Percentiles rank a stretch among this genome's conserved stretches.
Conservation (phyloP, 345 rosid genomes). For the Citrus australasica region DNA sequence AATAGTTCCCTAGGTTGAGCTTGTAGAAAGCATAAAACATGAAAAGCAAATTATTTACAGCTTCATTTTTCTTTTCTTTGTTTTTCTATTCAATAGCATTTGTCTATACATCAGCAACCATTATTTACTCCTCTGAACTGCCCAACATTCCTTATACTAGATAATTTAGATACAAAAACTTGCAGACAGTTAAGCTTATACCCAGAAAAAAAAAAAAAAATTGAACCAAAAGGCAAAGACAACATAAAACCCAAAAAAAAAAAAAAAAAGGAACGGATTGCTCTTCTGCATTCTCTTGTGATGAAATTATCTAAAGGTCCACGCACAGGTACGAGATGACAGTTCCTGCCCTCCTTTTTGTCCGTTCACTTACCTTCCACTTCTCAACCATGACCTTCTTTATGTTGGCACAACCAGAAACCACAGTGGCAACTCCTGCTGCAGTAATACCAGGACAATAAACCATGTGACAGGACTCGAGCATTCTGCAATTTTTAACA, state of each 20-base stretch:
- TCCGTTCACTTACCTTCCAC: constrained; percentile 83
- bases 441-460: constrained; percentile 75
- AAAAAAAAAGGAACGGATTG: not conserved
- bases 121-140: not conserved
- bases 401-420: constrained; percentile 75
- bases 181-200: not conserved
- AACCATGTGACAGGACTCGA: constrained; percentile 81
- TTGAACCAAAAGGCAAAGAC: not conserved
- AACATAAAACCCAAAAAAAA: not conserved
- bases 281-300: not conserved
- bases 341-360: constrained; percentile 71
- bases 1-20: not conserved
- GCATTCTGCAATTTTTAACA: constrained; percentile 51
- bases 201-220: not conserved
- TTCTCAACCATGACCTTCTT: constrained; percentile 83
- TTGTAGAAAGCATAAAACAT: not conserved
- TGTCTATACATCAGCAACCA: not conserved
- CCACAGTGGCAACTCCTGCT: constrained; percentile 76
- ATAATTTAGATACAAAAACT: not conserved
- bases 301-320: constrained; percentile 45
- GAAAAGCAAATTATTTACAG: too few species aligned
- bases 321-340: constrained; percentile 70
- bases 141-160: not conserved
- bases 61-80: not conserved
- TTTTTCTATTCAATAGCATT: not conserved